Base-by-base conservation (phyloP, 345 rosid genomes). In the Microcos paniculata region DNA sequence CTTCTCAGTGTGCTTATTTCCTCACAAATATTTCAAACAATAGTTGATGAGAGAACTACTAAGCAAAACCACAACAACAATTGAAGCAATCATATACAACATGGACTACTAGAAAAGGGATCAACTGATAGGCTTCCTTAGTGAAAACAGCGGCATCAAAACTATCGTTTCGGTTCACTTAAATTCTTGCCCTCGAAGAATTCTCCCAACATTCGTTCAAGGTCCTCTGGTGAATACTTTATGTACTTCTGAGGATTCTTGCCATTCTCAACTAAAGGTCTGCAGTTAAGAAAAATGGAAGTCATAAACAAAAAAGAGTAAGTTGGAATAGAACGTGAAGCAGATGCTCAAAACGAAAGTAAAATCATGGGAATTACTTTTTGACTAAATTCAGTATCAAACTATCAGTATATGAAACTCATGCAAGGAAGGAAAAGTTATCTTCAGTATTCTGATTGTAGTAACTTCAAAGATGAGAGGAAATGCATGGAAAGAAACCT, bases 251-350 rank as follows among this genome's bases (percentile, higher is more conserved):
- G 94, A 2, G 97, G 84, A 70, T 83, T 84, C 83, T 92, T 96
- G 69, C 97, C 99, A 56, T 76, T 86, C 83, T 96, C 98, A 76
- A 96, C 98, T 21, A 96, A 76, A 63, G 94, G 93, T 85, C 99
- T n/a, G n/a, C n/a, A n/a, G n/a, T n/a, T n/a, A n/a, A n/a, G n/a
- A n/a, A n/a, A n/a, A n/a, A n/a, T n/a, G n/a, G n/a, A n/a, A n/a
- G n/a, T n/a, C n/a, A n/a, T n/a, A n/a, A n/a, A n/a, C n/a, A n/a
- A n/a, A n/a, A n/a, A n/a, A n/a, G n/a, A 21, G 1, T 16, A 73
- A 28, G 28, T 43, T 58, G 11, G 38, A 48, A 70, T 70, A 33
- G 14, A 21, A 2, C 3, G n/a, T 0, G 13, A 4, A 12, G 31
- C 12, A 12, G 48, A 33, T 52, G 52, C 31, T 35, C 46, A 15